Evolutionary conservation across 768 basidiomycete species (phyloP), one percentile per base, ranked within the genome.

Genomic region (Dendrothele bispora): DNA sequence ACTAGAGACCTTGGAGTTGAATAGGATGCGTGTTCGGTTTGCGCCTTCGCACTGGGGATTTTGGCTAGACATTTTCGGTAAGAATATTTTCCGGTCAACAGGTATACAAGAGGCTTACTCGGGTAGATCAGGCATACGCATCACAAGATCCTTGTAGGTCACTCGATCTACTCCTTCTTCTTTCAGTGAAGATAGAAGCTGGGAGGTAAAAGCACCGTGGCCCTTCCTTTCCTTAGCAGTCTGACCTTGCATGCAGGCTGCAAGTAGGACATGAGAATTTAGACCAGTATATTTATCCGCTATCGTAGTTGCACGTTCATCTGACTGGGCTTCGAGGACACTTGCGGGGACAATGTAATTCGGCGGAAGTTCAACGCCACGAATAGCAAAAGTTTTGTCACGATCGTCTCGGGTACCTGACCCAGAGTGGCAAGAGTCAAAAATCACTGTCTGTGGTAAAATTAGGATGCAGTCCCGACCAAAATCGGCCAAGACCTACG

Each of bases 351-450:
- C 20, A 21, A 38, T 46, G 44, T 17, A 39, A 20, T 15, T n/a
- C 18, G 10, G 37, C 10, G 34, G 34, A 14, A 46, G 34, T 17
- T 46, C 44, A 11, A 46, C n/a, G 1, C 44, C 44, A 38, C 44
- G 44, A 10, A 29, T 24, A 21, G 43, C 30, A 27, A n/a, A 43
- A 2, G 10, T 7, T 18, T 12, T 24, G 40, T 25, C 46, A 43
- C 14, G 8, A 2, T 30, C 12, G 10, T 39, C 24, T 34, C 64
- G 55, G 3, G 56, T 55, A 1, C 59, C 55, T 2, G 61, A 60
- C 0, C 49, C 56, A 11, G 68, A 62, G 40, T 64, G 53, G 44
- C 68, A 67, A 20, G 66, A 68, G 21, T 69, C 66, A n/a, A 67
- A 53, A 26, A 67, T 61, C 15, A 67, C 53, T 6, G 55, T 61